phyloP scores from a whole-genome alignment of 2,329 filamentous ascomycete genomes.

The Conoideocrella luteorostrata region DNA sequence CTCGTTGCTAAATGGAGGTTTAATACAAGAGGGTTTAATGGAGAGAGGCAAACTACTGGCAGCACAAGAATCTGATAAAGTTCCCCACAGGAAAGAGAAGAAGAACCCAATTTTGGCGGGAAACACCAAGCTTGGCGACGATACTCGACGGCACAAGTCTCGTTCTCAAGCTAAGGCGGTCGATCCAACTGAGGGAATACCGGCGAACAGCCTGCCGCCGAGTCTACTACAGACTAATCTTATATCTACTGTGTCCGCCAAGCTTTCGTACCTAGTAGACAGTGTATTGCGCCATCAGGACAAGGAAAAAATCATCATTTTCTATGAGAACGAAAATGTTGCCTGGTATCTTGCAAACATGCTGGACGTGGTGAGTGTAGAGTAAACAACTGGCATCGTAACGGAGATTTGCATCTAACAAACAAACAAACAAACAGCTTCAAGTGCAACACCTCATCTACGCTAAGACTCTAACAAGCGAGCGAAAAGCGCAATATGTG shows the following conservation, averaged over 20 bases:
- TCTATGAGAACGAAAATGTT: slow-evolving; percentile 83
- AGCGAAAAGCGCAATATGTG: slow-evolving; percentile 67
- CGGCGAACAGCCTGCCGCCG: slow-evolving; percentile 23
- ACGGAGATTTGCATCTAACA: too few species aligned
- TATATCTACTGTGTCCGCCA: slow-evolving; percentile 77
- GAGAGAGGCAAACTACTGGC: slow-evolving; percentile 28
- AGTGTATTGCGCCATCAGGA: slow-evolving; percentile 61
- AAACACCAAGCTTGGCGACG: slow-evolving; percentile 37
- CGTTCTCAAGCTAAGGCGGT: slow-evolving; percentile 22
- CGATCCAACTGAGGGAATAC: slow-evolving; percentile 14
- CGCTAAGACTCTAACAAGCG: slow-evolving; percentile 53
- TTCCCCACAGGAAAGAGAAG: slow-evolving; percentile 9
- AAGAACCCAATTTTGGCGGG: slow-evolving; percentile 28
- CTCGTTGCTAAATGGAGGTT: slow-evolving; percentile 39
- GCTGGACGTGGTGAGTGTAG: slow-evolving; percentile 58
- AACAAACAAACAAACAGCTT: slow-evolving; percentile 41
- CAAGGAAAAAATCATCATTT: slow-evolving; percentile 81
- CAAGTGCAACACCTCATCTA: slow-evolving; percentile 61
- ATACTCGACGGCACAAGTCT: slow-evolving; percentile 23
- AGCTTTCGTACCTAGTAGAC: slow-evolving; percentile 79
- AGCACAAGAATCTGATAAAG: slow-evolving; percentile 10
- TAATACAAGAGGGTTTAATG: slow-evolving; percentile 32
- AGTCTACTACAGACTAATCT: slow-evolving; percentile 56
- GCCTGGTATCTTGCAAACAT: slow-evolving; percentile 81
- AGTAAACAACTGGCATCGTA: background rate